phyloP scores from a whole-genome alignment of 2,329 filamentous ascomycete genomes.

The Phaeoacremonium minimum region DNA sequence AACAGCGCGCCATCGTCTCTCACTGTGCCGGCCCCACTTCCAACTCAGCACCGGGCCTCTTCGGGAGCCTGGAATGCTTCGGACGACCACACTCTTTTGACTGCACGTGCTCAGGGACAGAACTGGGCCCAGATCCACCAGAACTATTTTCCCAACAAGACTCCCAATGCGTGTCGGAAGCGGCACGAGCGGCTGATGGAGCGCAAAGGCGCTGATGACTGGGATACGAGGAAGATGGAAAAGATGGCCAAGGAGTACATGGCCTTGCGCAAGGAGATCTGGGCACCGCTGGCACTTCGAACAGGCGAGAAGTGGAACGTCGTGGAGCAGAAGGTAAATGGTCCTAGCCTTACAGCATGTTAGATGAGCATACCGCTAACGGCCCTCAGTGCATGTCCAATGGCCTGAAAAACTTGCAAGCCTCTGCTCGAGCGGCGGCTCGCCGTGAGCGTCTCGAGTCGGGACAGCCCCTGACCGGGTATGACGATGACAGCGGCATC shows the following conservation, averaged over 20 bases:
- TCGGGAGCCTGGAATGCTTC: constrained; percentile 67
- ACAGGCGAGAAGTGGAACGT: constrained; percentile 82
- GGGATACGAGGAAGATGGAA: constrained; percentile 73
- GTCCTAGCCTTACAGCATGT: background rate
- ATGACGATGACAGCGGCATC: constrained; percentile 70
- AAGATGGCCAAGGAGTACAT: constrained; percentile 74
- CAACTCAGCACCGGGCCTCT: constrained; percentile 46
- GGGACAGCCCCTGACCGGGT: constrained; percentile 38
- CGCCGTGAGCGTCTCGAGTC: constrained; percentile 60
- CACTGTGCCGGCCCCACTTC: constrained; percentile 25
- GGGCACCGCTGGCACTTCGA: constrained; percentile 66
- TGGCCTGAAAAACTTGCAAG: constrained; percentile 75
- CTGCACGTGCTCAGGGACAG: constrained; percentile 67
- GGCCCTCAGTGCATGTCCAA: constrained; percentile 70
- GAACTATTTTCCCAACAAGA: constrained; percentile 73
- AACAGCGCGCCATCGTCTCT: constrained; percentile 34
- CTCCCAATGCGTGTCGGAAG: constrained; percentile 81
- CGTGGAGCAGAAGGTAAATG: constrained; percentile 58
- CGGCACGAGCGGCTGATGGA: constrained; percentile 82
- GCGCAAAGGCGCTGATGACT: constrained; percentile 68
- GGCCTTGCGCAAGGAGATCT: constrained; percentile 75
- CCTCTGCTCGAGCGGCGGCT: constrained; percentile 60
- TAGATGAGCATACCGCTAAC: constrained; percentile 7
- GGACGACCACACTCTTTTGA: constrained; percentile 71
- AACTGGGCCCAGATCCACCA: constrained; percentile 81